Evolutionary conservation across 129 eudicot genomes (phyloP), one percentile per base, ranked within the genome.

Genomic region (Calendula officinalis): DNA sequence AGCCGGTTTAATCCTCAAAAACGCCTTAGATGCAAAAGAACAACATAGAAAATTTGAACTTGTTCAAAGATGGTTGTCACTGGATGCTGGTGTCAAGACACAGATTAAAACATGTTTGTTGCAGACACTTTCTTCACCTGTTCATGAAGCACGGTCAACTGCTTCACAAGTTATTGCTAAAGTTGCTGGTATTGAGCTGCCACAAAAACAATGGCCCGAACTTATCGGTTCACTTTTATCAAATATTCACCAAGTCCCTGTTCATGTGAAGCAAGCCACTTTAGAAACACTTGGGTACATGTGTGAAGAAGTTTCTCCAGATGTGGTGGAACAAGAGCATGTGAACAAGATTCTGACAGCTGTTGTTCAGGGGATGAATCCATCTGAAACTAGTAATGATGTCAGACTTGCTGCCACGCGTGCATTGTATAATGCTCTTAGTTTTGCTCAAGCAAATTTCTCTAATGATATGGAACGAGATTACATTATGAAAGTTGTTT

Each of bases 231-330:
- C 90, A 0, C 82, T 86, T 32, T n/a, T 90, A 56, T 78, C 89
- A 42, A 90, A 80, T 67, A 79, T 90, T 74, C 95, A 90, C 64
- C 90, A 84, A 70, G 89, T 87, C 9, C 84, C 97, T n/a, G 83
- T 80, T 70, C 97, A 90, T 80, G 95, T 87, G 22, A 90, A 90
- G 69, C 95, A 86, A 78, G 92, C 95, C 3, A 86, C 95, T 66
- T 54, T 87, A 17, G 98, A 87, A 72, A 91, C 98, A 0, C 84
- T 91, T 54, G 96, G 98, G 5, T 91, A 91, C 72, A 15, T 91
- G 76, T 91, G 96, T 70, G 98, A 91, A 78, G 98, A 87, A 80
- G 96, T 91, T 46, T 89, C 87, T 41, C 96, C 98, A 0, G 95
- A 91, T 42, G 95, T 53, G 61, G 84, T 91, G 22, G 95, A 91